Conservation (phyloP, 148 eudicot genomes). For the Limonium bicolor region DNA sequence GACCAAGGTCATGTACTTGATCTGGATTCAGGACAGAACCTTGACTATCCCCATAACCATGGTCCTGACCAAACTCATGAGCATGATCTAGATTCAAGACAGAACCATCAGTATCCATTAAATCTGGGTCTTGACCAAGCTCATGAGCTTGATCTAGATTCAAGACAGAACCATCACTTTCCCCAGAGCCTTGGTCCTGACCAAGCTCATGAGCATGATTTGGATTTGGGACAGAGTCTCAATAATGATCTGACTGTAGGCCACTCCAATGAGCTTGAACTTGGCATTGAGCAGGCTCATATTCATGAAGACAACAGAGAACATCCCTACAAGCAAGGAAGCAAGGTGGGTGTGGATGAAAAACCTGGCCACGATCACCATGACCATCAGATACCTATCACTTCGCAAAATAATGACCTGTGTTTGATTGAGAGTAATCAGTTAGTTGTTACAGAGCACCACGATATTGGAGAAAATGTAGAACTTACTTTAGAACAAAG, state of each 20-base stretch:
- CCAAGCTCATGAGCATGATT: constrained; percentile 12
- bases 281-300: constrained; percentile 14
- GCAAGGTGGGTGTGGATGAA: constrained; percentile 14
- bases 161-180: too few relatives aligned
- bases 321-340: constrained; percentile 15
- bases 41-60: too few relatives aligned
- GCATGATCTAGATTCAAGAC: constrained; percentile 14
- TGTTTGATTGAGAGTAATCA: constrained; percentile 14
- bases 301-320: constrained; percentile 11
- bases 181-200: constrained; percentile 12
- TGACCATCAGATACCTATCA: constrained; percentile 9
- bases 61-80: constrained; percentile 13
- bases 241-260: constrained; percentile 12
- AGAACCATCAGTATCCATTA: constrained; percentile 11
- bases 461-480: constrained; percentile 18
- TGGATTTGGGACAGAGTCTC: constrained; percentile 14
- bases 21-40: too few relatives aligned
- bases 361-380: constrained; percentile 14
- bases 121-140: constrained; percentile 6
- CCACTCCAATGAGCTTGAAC: constrained; percentile 7
- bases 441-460: constrained; percentile 16
- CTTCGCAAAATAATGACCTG: constrained; percentile 15
- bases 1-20: too few relatives aligned
- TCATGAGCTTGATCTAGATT: constrained; percentile 15
- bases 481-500: constrained; percentile 21